Evolutionary conservation across 2,329 filamentous ascomycete species (phyloP), one percentile per base, ranked within the genome.

Genomic region (Kalmusia sp.): DNA sequence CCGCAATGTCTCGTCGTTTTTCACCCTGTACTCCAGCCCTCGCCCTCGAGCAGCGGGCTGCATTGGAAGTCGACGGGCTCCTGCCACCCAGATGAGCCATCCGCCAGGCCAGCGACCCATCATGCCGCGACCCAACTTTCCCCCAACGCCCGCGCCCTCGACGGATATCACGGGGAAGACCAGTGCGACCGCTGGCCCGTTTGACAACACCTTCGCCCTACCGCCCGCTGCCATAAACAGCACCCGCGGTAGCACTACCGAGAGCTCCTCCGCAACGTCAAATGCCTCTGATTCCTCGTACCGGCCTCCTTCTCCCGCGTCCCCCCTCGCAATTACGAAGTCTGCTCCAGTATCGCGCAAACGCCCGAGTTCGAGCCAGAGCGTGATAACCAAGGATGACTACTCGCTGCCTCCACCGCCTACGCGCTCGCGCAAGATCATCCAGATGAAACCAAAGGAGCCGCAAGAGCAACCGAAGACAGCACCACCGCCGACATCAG

Each of bases 391-490:
- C 51, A 87, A 86, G 60, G 84, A 87, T 62, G 79, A 83, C 41
- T 96, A 96, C 72, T 84, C 90, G 8, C 84, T 99, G 14, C 95
- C 95, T 17, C 95, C 95, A 8, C 95, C 93, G 14, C 95, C 95
- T 0, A 96, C 93, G 3, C 84, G 93, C 58, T 91, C 92, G 35
- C 88, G 93, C 67, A 98, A 96, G 79, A 98, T 99, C 71, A 98
- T 98, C 53, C 93, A 98, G 77, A 96, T 98, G 93, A 96, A 96
- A 76, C 93, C 86, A 37, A 74, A 69, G 64, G 71, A 65, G 33
- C 40, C 56, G 21, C 63, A 68, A 22, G 67, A 68, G 15, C 33
- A 60, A 12, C 17, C 61, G 34, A 71, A 66, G 50, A 21, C 58
- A 15, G 61, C 62, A 30, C n/a, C 33, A 4, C n/a, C 61, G 8